These are phyloP conservation scores for Vitis hybrid DNA, from an alignment of 177 flowering plant genomes.

Conservation along the genomic window DNA sequence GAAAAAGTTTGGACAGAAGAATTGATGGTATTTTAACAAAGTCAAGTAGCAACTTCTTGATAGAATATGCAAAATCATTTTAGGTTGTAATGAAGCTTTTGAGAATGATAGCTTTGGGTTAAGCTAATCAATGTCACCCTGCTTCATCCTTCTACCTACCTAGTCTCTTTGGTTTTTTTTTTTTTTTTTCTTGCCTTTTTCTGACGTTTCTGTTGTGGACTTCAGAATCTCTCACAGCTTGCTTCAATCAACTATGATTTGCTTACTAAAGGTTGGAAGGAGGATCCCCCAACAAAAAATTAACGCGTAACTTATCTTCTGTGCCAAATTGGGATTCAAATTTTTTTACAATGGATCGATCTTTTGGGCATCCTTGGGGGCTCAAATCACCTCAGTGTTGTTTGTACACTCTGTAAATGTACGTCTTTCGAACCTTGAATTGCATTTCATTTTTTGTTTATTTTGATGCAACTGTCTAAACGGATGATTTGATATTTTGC, in stretches of 20 bases:
- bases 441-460: not conserved
- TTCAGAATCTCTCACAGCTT: constrained; percentile 94
- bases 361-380: constrained; percentile 2
- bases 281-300: constrained; percentile 52
- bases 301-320: constrained; percentile 21
- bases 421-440: not conserved
- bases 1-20: no score
- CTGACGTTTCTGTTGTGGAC: constrained; percentile 1
- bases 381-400: constrained; percentile 3
- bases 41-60: no score
- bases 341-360: constrained; percentile 7
- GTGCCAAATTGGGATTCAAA: not conserved
- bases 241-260: constrained; percentile 96
- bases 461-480: no score
- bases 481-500: not conserved
- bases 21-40: no score
- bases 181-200: not conserved
- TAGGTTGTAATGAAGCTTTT: no score
- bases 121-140: no score
- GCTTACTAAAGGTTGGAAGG: constrained; percentile 89
- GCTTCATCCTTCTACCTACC: no score
- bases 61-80: no score
- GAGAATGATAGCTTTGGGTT: no score
- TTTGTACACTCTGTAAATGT: constrained; percentile 67
- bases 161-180: not conserved